A percentile compares a stretch with the other conserved stretches of the same genome.
Conservation (phyloP, 2,329 filamentous ascomycete species). For the Calonectria pseudoturangicola region DNA sequence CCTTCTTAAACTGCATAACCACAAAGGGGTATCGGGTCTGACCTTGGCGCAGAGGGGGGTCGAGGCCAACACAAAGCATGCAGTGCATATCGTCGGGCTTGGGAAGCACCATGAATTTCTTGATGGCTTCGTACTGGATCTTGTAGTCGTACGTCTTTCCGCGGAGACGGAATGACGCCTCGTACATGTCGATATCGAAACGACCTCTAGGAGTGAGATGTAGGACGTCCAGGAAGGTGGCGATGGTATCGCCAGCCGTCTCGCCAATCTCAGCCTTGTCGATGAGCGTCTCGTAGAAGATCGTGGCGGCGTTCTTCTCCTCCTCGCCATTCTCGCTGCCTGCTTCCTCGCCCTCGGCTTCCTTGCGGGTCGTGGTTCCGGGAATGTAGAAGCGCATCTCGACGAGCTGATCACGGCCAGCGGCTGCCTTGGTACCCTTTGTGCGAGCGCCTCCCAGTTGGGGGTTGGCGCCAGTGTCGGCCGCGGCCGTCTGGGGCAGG, state of each 20-base stretch:
- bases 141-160: slow-evolving; percentile 99
- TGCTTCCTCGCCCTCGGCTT: slow-evolving; percentile 80
- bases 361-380: slow-evolving; percentile 88
- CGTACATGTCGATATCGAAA: slow-evolving; percentile 99
- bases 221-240: slow-evolving; percentile 96
- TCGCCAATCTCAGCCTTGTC: slow-evolving; percentile 99
- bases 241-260: slow-evolving; percentile 98
- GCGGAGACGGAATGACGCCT: slow-evolving; percentile 95
- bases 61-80: slow-evolving; percentile 94
- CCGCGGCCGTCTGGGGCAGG: slow-evolving; percentile 80
- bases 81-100: slow-evolving; percentile 99
- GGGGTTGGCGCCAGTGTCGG: slow-evolving; percentile 83
- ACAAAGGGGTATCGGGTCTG: slow-evolving; percentile 98
- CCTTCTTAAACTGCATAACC: slow-evolving; percentile 99
- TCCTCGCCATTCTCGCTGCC: slow-evolving; percentile 75
- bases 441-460: slow-evolving; percentile 82
- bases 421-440: slow-evolving; percentile 91
- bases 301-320: slow-evolving; percentile 94
- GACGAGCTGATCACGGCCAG: slow-evolving; percentile 92
- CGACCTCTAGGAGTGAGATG: slow-evolving; percentile 98
- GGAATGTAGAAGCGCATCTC: slow-evolving; percentile 99
- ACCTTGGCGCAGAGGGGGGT: slow-evolving; percentile 95
- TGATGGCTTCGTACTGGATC: slow-evolving; percentile 97
- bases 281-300: slow-evolving; percentile 99
- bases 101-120: slow-evolving; percentile 98